Evolutionary conservation across 2,329 filamentous ascomycete genomes (phyloP).

Genomic region (Colletotrichum destructivum): DNA sequence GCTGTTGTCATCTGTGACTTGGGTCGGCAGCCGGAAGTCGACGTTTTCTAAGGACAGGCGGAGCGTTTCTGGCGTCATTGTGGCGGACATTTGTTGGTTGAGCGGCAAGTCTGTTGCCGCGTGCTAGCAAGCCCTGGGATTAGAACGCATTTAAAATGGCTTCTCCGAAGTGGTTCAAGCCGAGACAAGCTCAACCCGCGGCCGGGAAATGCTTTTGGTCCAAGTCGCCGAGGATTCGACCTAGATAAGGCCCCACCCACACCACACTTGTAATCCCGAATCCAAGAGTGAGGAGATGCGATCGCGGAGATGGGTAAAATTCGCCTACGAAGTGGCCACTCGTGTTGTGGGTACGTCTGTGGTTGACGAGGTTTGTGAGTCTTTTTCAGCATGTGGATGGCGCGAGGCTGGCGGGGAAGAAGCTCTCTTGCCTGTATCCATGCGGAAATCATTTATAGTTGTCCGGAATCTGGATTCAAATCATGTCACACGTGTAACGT

Average conservation of each 20-base stretch:
- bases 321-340: neutral
- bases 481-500: no score
- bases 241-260: neutral
- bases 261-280: neutral
- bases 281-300: neutral
- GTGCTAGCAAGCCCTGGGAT: neutral
- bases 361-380: neutral
- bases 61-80: slow-evolving; percentile 29
- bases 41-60: slow-evolving; percentile 27
- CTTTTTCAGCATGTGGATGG: neutral
- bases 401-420: no score
- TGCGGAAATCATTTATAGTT: no score
- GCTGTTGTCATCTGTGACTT: slow-evolving; percentile 32
- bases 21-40: slow-evolving; percentile 32
- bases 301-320: neutral
- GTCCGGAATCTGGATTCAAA: no score
- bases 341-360: neutral
- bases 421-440: no score
- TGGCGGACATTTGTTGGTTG: neutral
- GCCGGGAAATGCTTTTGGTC: neutral
- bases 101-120: neutral
- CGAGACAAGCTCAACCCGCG: neutral
- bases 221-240: neutral
- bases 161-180: neutral
- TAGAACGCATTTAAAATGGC: neutral